These are phyloP conservation scores for Paecilomyces sp. DNA, from an alignment of 2,329 filamentous ascomycete genomes.

Conservation along the genomic window DNA sequence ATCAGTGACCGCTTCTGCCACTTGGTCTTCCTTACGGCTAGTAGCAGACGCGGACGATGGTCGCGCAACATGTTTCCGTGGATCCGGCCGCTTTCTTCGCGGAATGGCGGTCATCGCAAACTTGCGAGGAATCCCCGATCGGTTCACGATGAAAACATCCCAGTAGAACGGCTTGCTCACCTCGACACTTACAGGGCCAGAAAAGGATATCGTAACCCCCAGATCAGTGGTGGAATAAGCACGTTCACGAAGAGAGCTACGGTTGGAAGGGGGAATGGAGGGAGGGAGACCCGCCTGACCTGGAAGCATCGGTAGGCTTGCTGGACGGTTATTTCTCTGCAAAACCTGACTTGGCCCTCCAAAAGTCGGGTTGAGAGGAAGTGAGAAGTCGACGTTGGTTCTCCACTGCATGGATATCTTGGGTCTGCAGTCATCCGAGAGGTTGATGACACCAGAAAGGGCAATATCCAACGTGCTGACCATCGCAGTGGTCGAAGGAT, in stretches of 20 bases:
- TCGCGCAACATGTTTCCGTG: constrained; percentile 35
- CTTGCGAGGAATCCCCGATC: constrained; percentile 45
- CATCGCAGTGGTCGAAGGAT: constrained; percentile 28
- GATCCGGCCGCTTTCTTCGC: constrained; percentile 36
- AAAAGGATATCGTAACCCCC: constrained; percentile 50
- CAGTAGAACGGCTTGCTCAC: constrained; percentile 50
- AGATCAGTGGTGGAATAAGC: constrained; percentile 33
- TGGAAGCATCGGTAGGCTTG: constrained; percentile 31
- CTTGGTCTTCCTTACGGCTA: constrained; percentile 23
- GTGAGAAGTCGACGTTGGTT: constrained; percentile 43
- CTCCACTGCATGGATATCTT: constrained; percentile 42
- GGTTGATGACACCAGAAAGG: constrained; percentile 35
- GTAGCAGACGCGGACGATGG: constrained; percentile 40
- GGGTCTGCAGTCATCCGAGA: constrained; percentile 35
- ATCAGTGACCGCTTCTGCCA: constrained; percentile 49
- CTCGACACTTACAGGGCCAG: constrained; percentile 41
- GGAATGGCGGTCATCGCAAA: constrained; percentile 50
- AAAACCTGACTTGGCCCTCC: constrained; percentile 39
- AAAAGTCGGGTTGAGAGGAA: constrained; percentile 40
- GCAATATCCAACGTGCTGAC: constrained; percentile 40
- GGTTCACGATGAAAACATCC: constrained; percentile 54
- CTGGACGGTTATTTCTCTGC: constrained; percentile 38
- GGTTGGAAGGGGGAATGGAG: constrained; percentile 14
- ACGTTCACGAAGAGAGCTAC: constrained; percentile 28
- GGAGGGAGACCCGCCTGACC: constrained; percentile 11